These are phyloP conservation scores for Macadamia integrifolia DNA, from an alignment of 164 flowering plant species.

Conservation along the genomic window DNA sequence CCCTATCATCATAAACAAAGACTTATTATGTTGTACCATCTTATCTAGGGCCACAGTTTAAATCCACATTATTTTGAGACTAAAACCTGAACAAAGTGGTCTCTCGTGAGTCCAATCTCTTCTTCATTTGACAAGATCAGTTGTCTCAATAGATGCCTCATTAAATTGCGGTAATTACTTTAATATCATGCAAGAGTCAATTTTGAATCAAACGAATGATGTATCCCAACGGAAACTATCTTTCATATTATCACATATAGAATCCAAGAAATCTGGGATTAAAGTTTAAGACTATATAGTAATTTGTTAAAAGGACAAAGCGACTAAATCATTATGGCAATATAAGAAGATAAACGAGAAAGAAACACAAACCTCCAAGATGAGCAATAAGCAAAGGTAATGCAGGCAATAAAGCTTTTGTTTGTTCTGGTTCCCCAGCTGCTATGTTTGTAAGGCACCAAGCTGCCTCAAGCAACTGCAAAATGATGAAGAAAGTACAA, in stretches of 20 bases:
- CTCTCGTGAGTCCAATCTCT: no score
- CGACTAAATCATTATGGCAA: not conserved
- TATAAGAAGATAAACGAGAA: not conserved
- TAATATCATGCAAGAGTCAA: no score
- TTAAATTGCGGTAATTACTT: no score
- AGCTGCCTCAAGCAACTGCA: conserved; percentile 94
- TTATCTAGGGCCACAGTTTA: no score
- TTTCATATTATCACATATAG: not conserved
- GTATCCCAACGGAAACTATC: not conserved
- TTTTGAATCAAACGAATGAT: no score
- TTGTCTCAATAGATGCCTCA: no score
- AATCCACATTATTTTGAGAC: no score
- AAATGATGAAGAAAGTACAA: conserved; percentile 2
- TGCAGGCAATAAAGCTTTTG: conserved; percentile 86
- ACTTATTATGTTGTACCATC: no score
- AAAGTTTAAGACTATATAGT: not conserved
- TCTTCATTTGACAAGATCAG: no score
- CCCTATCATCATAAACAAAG: no score
- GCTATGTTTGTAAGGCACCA: conserved; percentile 99
- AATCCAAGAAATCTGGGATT: not conserved
- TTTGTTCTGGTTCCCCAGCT: conserved; percentile 90
- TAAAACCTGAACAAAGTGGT: no score
- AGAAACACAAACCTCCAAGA: conserved; percentile 68
- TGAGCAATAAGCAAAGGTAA: conserved; percentile 92
- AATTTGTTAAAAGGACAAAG: not conserved